Base-by-base conservation (phyloP, 2,329 filamentous ascomycete genomes). In the Hypoxylon sp. region DNA sequence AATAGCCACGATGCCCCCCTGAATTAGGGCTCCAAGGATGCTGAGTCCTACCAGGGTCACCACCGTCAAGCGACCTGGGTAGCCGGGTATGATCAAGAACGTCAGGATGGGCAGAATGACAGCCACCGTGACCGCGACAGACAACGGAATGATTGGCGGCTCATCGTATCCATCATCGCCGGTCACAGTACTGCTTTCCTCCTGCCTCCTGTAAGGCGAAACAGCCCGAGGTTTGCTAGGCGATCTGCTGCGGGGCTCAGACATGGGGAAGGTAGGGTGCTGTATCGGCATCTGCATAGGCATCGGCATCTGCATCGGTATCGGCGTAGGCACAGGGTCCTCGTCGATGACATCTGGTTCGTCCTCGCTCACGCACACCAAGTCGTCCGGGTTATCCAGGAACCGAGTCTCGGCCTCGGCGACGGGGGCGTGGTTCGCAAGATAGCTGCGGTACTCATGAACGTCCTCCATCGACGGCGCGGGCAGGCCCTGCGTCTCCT, bases 371-470 rank as follows among this genome's bases (percentile, higher is more conserved):
- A 76, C 54, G 7, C 73, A 74, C 13, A 88, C 67, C 8, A 88
- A 74, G 57, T 88, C 85, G 4, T 78, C 70, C 8, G 71, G 66
- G 3, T 72, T 69, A 27, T 82, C 76, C 4, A 89, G 75, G 61
- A 89, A 89, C 3, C 74, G 74, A 2, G 78, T 76, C 67, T 91
- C 88, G 6, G 71, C 64, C 29, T 83, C 76, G 26, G 79, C 78
- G 35, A 90, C 78, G 5, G 81, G 79, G 21, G 73, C 73, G 50
- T 80, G 76, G 7, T 69, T 74, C 5, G 73, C 69, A 31, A 89
- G 78, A 69, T 84, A 89, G 5, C 69, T 61, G 30, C 78, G 78
- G 70, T 79, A 73, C 51, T 73, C 67, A 9, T 70, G 67, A 12
- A 84, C 71, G 40, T 89, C 83, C 7, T 74, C 68, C 3, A 71